These are phyloP conservation scores for Chrysosporium queenslandicum DNA, from an alignment of 2,329 filamentous ascomycete species.

Conservation along the genomic window DNA sequence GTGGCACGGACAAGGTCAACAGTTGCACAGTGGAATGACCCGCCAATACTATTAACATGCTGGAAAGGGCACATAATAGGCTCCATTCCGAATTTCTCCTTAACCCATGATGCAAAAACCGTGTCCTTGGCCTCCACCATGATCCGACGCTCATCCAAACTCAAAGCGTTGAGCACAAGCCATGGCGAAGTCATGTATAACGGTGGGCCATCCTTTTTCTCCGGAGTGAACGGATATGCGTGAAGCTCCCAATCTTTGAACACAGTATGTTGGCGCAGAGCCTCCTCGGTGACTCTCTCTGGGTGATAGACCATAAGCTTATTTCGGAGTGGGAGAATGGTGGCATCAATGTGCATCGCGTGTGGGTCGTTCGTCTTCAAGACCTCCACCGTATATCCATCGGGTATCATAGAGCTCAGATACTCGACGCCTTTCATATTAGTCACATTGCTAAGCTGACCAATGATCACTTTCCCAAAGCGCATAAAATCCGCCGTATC, in stretches of 20 bases:
- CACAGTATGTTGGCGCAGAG: conserved; percentile 21
- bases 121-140: conserved; percentile 23
- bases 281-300: conserved; percentile 19
- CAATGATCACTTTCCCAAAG: conserved; percentile 26
- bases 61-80: conserved; percentile 23
- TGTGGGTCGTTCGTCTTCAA: conserved; percentile 21
- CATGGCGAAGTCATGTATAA: conserved; percentile 24
- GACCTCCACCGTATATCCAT: conserved; percentile 26
- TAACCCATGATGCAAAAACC: conserved; percentile 15
- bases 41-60: conserved; percentile 28
- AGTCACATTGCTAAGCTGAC: conserved; percentile 28
- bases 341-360: conserved; percentile 29
- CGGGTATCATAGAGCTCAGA: conserved; percentile 19
- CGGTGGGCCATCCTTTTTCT: conserved; percentile 18
- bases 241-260: conserved; percentile 24
- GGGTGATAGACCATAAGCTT: conserved; percentile 25
- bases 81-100: conserved; percentile 17
- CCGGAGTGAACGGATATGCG: conserved; percentile 20
- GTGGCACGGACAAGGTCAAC: conserved; percentile 10
- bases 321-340: conserved; percentile 24
- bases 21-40: conserved; percentile 19
- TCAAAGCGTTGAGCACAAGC: conserved; percentile 24
- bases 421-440: conserved; percentile 28
- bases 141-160: conserved; percentile 21
- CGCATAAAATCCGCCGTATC: conserved; percentile 31